A percentile compares a stretch with the other conserved stretches of the same genome.
phyloP scores from a whole-genome alignment of 495 filamentous ascomycete genomes.

The Podospora pseudopauciseta region DNA sequence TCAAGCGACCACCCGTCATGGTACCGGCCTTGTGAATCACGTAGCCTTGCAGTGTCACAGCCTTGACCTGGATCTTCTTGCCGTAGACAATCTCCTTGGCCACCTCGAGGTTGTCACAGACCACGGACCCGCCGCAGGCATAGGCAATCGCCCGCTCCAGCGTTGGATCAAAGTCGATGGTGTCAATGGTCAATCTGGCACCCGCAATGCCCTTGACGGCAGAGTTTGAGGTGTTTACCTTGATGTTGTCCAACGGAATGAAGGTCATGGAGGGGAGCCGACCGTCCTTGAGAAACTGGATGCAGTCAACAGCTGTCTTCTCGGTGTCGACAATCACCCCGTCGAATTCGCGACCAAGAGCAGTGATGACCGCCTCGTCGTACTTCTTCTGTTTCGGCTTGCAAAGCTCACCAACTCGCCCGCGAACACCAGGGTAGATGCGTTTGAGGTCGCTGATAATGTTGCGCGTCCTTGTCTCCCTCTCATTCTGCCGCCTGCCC shows the following conservation, averaged over 20 bases:
- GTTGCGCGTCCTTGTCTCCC: conserved; percentile 71
- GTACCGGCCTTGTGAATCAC: conserved; percentile 96
- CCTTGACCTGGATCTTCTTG: conserved; percentile 81
- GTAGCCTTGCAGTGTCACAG: conserved; percentile 85
- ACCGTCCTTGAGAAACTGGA: conserved; percentile 90
- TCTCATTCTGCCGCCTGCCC: conserved; percentile 77
- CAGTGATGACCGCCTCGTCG: conserved; percentile 85
- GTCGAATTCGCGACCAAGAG: conserved; percentile 89
- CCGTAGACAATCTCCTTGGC: conserved; percentile 89
- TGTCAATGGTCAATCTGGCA: conserved; percentile 87
- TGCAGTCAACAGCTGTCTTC: conserved; percentile 89
- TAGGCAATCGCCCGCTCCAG: conserved; percentile 91
- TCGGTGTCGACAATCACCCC: conserved; percentile 95
- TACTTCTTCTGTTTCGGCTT: conserved; percentile 96
- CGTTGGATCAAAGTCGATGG: conserved; percentile 84
- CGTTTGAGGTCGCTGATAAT: conserved; percentile 81
- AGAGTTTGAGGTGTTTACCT: conserved; percentile 81
- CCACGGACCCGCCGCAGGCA: conserved; percentile 91
- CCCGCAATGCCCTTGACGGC: conserved; percentile 85
- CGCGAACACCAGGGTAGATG: conserved; percentile 86
- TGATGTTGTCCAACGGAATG: conserved; percentile 94
- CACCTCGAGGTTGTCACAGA: conserved; percentile 81
- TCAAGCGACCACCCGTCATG: conserved; percentile 90
- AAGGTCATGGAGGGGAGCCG: conserved; percentile 82
- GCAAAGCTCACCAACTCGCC: conserved; percentile 86